These are phyloP conservation scores for Dicorynia guianensis DNA, from an alignment of 306 rosid genomes.

Conservation along the genomic window DNA sequence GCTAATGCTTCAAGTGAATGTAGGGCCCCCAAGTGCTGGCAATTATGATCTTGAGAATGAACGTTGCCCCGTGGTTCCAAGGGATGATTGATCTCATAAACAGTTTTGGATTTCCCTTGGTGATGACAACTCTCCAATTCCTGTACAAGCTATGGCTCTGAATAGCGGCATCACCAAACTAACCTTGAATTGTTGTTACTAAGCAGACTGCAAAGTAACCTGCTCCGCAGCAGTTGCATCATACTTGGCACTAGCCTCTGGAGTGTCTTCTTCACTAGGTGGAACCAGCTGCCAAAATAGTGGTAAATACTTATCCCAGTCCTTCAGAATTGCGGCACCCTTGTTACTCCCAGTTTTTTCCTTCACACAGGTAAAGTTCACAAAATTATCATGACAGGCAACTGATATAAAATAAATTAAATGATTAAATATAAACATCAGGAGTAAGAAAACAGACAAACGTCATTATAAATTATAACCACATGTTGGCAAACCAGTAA, in stretches of 20 bases:
- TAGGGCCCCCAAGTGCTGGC: slow-evolving; percentile 36
- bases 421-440: no score
- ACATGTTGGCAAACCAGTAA: no score
- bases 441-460: no score
- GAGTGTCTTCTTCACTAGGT: slow-evolving; percentile 99
- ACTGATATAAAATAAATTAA: neutral
- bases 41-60: slow-evolving; percentile 44
- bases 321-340: slow-evolving; percentile 81
- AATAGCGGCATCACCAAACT: slow-evolving; percentile 4
- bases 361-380: slow-evolving; percentile 45
- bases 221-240: slow-evolving; percentile 66
- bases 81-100: slow-evolving; percentile 34
- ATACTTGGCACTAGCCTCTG: slow-evolving; percentile 83
- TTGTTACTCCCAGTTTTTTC: slow-evolving; percentile 93
- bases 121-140: slow-evolving; percentile 34
- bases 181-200: slow-evolving; percentile 37
- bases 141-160: slow-evolving; percentile 47
- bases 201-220: slow-evolving; percentile 82
- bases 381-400: slow-evolving; percentile 30
- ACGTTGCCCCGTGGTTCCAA: slow-evolving; percentile 26
- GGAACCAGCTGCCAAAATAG: slow-evolving; percentile 99
- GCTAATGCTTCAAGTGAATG: slow-evolving; percentile 40
- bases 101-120: slow-evolving; percentile 24
- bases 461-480: no score
- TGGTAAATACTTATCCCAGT: slow-evolving; percentile 87